Conservation (phyloP, 2,329 filamentous ascomycete species). For the Aureobasidium melanogenum region DNA sequence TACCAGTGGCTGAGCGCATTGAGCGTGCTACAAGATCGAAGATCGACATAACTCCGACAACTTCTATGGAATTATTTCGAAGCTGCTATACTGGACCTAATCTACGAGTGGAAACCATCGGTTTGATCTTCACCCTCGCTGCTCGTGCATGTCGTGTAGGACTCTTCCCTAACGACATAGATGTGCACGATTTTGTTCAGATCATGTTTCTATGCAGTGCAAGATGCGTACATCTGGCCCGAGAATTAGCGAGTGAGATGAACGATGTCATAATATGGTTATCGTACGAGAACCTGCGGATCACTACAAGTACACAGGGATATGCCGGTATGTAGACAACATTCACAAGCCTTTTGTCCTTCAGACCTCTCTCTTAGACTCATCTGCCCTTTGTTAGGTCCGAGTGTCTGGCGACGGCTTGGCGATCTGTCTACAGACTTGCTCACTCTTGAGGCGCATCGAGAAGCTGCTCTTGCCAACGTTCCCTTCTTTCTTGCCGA, state of each 20-base stretch:
- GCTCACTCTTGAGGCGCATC: constrained; percentile 41
- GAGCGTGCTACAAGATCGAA: background rate
- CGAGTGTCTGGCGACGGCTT: constrained; percentile 12
- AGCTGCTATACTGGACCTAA: constrained; percentile 15
- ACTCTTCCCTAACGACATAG: constrained; percentile 2
- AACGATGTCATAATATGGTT: constrained; percentile 15
- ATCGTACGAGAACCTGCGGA: constrained; percentile 9
- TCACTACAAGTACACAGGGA: background rate
- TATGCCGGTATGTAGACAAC: background rate
- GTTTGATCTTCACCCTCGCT: constrained; percentile 16
- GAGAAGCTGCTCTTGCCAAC: constrained; percentile 14
- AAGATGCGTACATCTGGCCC: constrained; percentile 12
- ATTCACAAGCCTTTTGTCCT: too few relatives aligned
- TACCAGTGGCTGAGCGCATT: background rate
- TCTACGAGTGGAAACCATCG: constrained; percentile 17
- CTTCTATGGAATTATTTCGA: constrained; percentile 8
- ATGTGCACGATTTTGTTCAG: constrained; percentile 12
- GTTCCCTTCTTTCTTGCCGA: constrained; percentile 18
- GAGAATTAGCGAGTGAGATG: constrained; percentile 10
- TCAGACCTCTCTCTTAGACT: too few relatives aligned
- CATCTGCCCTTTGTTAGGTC: background rate
- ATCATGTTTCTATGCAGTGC: constrained; percentile 11
- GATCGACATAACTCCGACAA: background rate
- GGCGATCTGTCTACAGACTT: constrained; percentile 60
- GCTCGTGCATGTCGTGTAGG: constrained; percentile 12